Evolutionary conservation across 1,284 basidiomycete species (phyloP), one percentile per base, ranked within the genome.

Genomic region (Ustilago hordei): DNA sequence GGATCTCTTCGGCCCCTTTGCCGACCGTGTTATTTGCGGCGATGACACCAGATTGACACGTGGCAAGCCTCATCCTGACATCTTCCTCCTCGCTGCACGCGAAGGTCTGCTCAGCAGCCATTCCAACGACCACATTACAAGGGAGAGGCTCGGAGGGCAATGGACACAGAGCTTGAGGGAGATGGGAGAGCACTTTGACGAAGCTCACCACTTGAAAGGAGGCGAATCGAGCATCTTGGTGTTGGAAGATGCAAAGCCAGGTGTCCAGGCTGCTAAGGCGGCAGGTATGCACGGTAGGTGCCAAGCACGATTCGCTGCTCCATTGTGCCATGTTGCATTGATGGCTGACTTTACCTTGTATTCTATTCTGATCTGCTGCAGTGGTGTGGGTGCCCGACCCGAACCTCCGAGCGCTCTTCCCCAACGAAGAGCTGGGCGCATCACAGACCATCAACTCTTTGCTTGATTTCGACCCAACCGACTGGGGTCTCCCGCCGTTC

Each of bases 361-460:
- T 35, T 34, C 17, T 8, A 54, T 31, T 36, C 38, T 36, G 9
- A 23, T 23, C 23, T 31, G 8, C 13, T 36, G 12, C 43, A 61
- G 84, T 86, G 12, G 81, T 85, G 1, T 86, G 84, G 84, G 84
- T 85, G 1, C 84, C 84, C 9, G 84, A 85, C 57, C 67, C 79
- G 34, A 78, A 84, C 52, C 70, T 80, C 3, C 53, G 63, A n/a
- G 69, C 70, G 2, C 67, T 75, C 43, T 78, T 54, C 56, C 65
- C 71, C 5, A 67, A 72, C 39, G 66, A 79, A 35, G 72, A 84
- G 28, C 50, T 82, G 12, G 78, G 78, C 4, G 81, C 84, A 13
- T 73, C 78, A 12, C 84, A 85, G 52, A 74, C 75, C n/a, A 64
- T 85, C 58, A 50, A 78, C 65, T 84, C 83, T 12, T 68, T 85